Base-by-base conservation (phyloP, 1,284 basidiomycete genomes). In the Cryptococcus deneoformans region DNA sequence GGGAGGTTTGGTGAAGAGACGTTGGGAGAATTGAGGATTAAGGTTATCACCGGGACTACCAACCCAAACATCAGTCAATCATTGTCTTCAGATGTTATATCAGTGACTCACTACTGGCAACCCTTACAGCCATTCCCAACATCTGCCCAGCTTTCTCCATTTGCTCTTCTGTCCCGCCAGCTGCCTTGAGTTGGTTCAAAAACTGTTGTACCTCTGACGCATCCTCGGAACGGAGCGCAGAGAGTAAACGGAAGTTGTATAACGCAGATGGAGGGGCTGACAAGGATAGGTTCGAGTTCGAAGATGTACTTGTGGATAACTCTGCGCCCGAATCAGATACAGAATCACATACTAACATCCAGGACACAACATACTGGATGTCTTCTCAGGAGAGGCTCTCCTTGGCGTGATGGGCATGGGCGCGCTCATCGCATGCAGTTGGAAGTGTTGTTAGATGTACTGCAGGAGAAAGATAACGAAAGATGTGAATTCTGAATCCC, bases 51-150 rank as follows among this genome's bases (percentile, higher is more conserved):
- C 2, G 83, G 73, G 36, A 54, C 57, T 58, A 29, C 16, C 11
- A 3, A 5, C 34, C 20, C 6, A 39, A 1, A 9, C 36, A 43
- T 47, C 53, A 54, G 37, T 39, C 39, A n/a, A 12, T 2, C 2
- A 16, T 9, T 5, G 29, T 29, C 10, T 12, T 39, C 16, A 12
- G 9, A 16, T 10, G 20, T 20, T 14, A 11, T 16, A 20, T 8
- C 6, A 10, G 9, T 12, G n/a, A 34, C 50, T 40, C 39, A 42
- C 50, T 38, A 29, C 86, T 85, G 55, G 87, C 90, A 68, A 92
- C 92, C 52, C 89, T 83, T 12, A 95, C 87, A 4, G 92, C 91
- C 40, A 95, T 84, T 71, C 92, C 90, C 6, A 95, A 80, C 0
- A 91, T 85, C 5, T 87, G 85, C 29, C 89, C 87, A 6, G 85